Conservation (phyloP, 164 flowering plant species). For the Brasenia schreberi region DNA sequence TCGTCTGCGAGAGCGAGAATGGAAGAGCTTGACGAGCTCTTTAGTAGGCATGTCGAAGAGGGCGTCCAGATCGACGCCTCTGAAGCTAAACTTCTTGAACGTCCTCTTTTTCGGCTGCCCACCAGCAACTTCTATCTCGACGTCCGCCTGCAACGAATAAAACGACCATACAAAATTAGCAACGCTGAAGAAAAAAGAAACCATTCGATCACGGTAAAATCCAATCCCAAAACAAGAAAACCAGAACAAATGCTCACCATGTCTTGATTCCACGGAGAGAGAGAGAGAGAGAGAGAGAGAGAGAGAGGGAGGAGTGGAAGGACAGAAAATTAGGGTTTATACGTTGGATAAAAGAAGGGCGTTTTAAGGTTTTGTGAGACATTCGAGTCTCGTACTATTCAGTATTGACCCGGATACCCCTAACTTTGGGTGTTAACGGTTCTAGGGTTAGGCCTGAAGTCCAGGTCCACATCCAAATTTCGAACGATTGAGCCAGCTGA, state of each 20-base stretch:
- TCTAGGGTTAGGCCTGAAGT: too few relatives aligned
- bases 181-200: too few relatives aligned
- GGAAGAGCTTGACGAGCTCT: conserved; percentile 61
- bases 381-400: too few relatives aligned
- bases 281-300: not conserved
- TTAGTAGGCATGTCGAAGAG: conserved; percentile 68
- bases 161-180: not conserved
- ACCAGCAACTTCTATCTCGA: conserved; percentile 25
- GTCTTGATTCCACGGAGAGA: not conserved
- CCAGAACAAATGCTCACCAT: not conserved
- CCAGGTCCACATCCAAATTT: too few relatives aligned
- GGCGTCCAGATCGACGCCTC: conserved; percentile 67
- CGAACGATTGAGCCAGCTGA: too few relatives aligned
- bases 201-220: too few relatives aligned
- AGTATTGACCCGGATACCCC: too few relatives aligned
- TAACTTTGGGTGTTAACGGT: too few relatives aligned
- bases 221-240: not conserved
- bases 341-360: not conserved
- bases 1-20: conserved; percentile 60
- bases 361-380: too few relatives aligned
- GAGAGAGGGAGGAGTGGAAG: not conserved
- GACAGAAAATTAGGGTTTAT: not conserved
- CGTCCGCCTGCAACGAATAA: conserved; percentile 24
- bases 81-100: conserved; percentile 62
- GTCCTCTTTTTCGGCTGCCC: conserved; percentile 57